phyloP scores from a whole-genome alignment of 345 rosid species.

The Linum lewisii region DNA sequence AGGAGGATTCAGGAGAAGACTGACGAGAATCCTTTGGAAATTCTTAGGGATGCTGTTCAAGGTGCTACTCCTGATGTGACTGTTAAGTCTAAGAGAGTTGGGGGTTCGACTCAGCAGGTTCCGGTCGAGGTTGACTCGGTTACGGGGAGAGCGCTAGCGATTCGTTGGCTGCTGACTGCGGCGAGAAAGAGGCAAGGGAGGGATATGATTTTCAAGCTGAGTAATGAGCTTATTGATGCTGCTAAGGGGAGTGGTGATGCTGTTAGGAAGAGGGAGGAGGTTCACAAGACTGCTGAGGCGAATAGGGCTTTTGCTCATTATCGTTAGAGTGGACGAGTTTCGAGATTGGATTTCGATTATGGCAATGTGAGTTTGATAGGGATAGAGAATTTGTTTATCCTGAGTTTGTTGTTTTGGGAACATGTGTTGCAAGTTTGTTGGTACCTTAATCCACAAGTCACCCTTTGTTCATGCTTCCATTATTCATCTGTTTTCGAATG shows the following conservation, averaged over 20 bases:
- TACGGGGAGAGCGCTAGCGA: constrained; percentile 15
- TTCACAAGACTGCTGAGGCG: neutral
- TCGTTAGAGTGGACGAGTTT: too few relatives aligned
- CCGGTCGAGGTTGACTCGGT: constrained; percentile 8
- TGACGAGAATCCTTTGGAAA: constrained; percentile 11
- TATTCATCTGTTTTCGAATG: too few relatives aligned
- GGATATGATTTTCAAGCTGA: constrained; percentile 17
- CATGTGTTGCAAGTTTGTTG: too few relatives aligned
- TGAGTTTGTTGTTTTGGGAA: too few relatives aligned
- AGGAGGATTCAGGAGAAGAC: constrained; percentile 13
- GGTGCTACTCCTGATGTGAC: constrained; percentile 14
- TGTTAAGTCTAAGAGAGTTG: constrained; percentile 10
- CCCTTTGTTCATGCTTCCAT: too few relatives aligned
- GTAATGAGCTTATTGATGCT: constrained; percentile 17
- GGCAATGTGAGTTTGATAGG: too few relatives aligned
- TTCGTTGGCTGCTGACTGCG: constrained; percentile 18
- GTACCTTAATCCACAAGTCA: too few relatives aligned
- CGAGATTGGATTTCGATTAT: too few relatives aligned
- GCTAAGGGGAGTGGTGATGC: constrained; percentile 11
- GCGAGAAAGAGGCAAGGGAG: constrained; percentile 8
- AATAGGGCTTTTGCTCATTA: too few relatives aligned
- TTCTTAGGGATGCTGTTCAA: constrained; percentile 12
- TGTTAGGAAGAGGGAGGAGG: neutral
- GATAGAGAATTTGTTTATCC: too few relatives aligned
- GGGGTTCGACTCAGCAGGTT: constrained; percentile 17